Percentiles rank a stretch among this genome's conserved stretches.
Conservation (phyloP, 2,329 filamentous ascomycete species). For the Didymella pomorum region DNA sequence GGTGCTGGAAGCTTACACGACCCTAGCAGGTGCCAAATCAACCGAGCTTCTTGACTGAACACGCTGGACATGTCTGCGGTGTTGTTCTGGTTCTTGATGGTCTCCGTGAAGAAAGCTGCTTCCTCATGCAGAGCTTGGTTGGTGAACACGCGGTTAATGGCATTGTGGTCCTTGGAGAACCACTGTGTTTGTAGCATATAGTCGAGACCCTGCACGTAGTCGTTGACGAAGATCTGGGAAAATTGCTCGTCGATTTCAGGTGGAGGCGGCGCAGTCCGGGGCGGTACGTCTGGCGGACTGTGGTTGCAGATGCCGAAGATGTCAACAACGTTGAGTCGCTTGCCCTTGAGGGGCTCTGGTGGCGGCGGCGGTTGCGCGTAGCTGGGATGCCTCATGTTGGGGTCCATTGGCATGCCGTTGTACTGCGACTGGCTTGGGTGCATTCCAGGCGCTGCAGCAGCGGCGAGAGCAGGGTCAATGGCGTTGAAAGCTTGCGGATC, state of each 20-base stretch:
- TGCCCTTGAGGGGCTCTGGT: conserved; percentile 45
- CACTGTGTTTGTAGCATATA: conserved; percentile 74
- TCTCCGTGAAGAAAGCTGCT: conserved; percentile 47
- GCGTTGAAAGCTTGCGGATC: conserved; percentile 62
- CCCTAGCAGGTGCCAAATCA: conserved; percentile 67
- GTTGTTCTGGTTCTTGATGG: conserved; percentile 38
- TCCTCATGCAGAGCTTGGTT: conserved; percentile 54
- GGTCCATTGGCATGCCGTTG: conserved; percentile 45
- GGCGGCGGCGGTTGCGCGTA: conserved; percentile 25
- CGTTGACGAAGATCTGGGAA: conserved; percentile 44
- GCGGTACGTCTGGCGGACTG: conserved; percentile 47
- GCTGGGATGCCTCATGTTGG: conserved; percentile 40
- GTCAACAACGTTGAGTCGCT: conserved; percentile 43
- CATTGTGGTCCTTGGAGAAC: conserved; percentile 69
- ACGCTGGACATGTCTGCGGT: conserved; percentile 46
- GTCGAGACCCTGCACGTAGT: conserved; percentile 47
- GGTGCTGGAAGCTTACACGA: conserved; percentile 57
- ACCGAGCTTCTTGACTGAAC: conserved; percentile 65
- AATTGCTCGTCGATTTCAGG: conserved; percentile 46
- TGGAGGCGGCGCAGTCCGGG: conserved; percentile 37
- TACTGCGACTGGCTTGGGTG: conserved; percentile 41
- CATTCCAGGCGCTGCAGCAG: conserved; percentile 52
- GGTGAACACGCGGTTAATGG: conserved; percentile 57
- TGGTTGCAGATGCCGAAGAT: conserved; percentile 48
- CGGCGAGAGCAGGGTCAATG: conserved; percentile 71